Percentiles rank a stretch among this genome's conserved stretches.
phyloP scores from a whole-genome alignment of 2,329 filamentous ascomycete species.

The Cladosporium halotolerans region DNA sequence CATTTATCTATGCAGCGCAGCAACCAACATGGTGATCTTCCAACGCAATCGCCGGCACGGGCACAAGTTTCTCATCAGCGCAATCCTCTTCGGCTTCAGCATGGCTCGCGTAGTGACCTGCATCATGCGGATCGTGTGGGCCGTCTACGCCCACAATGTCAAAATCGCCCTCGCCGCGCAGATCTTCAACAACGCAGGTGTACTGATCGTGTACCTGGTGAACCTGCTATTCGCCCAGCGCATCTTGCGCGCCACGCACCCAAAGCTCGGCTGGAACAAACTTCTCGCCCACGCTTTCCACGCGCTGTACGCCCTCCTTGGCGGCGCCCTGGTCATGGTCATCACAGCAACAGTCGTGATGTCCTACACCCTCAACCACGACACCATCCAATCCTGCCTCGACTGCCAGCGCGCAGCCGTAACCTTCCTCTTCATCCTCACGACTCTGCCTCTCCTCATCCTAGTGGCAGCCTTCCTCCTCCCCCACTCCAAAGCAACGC shows the following conservation, averaged over 20 bases:
- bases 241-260: slow-evolving; percentile 24
- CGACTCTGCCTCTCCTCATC: slow-evolving; percentile 19
- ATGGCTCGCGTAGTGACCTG: slow-evolving; percentile 38
- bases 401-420: slow-evolving; percentile 20
- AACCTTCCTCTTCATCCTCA: slow-evolving; percentile 22
- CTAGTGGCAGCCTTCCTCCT: slow-evolving; percentile 16
- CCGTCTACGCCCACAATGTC: slow-evolving; percentile 24
- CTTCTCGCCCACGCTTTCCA: slow-evolving; percentile 12
- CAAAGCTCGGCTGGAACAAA: slow-evolving; percentile 25
- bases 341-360: slow-evolving; percentile 25
- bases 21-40: slow-evolving; percentile 38
- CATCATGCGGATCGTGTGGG: slow-evolving; percentile 30
- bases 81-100: slow-evolving; percentile 39
- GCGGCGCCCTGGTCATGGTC: slow-evolving; percentile 23
- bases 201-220: slow-evolving; percentile 28
- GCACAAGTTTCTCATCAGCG: slow-evolving; percentile 38
- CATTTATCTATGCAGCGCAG: slow-evolving; percentile 36
- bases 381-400: slow-evolving; percentile 13
- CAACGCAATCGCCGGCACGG: slow-evolving; percentile 32
- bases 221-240: slow-evolving; percentile 26
- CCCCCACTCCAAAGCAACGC: slow-evolving; percentile 6
- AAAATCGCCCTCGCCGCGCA: slow-evolving; percentile 25
- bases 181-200: slow-evolving; percentile 28
- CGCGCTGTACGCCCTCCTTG: slow-evolving; percentile 14
- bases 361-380: slow-evolving; percentile 24